Percentiles rank a stretch among this genome's conserved stretches.
phyloP scores from a whole-genome alignment of 306 rosid genomes.

The Myrica gale region DNA sequence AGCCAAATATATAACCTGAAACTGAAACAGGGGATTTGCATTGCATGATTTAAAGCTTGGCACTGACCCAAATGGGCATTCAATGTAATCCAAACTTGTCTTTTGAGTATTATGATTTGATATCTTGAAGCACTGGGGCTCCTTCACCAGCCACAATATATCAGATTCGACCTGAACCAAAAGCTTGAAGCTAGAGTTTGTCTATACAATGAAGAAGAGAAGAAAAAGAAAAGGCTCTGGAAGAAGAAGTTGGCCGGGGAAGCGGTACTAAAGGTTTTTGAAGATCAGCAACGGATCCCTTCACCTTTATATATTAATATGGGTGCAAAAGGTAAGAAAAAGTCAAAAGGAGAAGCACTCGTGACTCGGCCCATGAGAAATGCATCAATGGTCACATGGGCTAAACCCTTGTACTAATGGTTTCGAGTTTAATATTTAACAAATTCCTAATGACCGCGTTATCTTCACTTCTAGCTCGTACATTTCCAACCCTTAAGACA shows the following conservation, averaged over 20 bases:
- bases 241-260: slow-evolving; percentile 6
- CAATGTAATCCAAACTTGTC: not conserved
- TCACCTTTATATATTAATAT: slow-evolving; percentile 19
- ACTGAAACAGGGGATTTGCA: not conserved
- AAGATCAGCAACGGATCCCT: slow-evolving; percentile 15
- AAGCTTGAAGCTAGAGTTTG: not conserved
- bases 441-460: slow-evolving; percentile 40
- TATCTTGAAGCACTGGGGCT: not conserved
- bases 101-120: not conserved
- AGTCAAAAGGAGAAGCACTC: slow-evolving; percentile 29
- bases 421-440: slow-evolving; percentile 2
- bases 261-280: slow-evolving; percentile 18
- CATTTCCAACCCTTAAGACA: slow-evolving; percentile 42
- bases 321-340: slow-evolving; percentile 28
- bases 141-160: not conserved
- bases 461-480: slow-evolving; percentile 30
- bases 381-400: slow-evolving; percentile 79
- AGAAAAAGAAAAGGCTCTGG: not conserved
- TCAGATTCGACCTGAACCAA: not conserved
- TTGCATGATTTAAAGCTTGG: slow-evolving; percentile 1
- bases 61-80: slow-evolving; percentile 38
- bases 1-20: not conserved
- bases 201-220: not conserved
- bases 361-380: slow-evolving; percentile 51
- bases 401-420: slow-evolving; percentile 26